Base-by-base conservation (phyloP, 768 basidiomycete species). In the Kwoniella sp. region DNA sequence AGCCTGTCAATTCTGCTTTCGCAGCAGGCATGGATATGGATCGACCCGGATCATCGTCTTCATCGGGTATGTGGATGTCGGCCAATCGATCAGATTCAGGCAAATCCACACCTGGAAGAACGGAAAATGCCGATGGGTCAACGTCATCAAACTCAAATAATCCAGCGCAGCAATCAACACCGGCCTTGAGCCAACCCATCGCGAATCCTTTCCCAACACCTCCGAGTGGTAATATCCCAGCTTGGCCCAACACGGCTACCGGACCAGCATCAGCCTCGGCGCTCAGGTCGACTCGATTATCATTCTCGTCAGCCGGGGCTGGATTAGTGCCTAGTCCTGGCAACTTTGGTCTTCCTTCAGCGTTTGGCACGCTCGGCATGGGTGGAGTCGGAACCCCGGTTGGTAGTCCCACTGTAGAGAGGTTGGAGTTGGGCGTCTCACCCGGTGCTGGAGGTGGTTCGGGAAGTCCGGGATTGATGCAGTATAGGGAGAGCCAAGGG, bases 21-120 rank as follows among this genome's bases (percentile, higher is more conserved):
- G 75, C 75, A 45, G 73, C 75, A 25, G 75, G 73, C 0, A 77
- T 77, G 75, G 75, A 77, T 59, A 74, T 77, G 75, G 75, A 76
- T 51, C 50, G 75, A 25, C 71, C 71, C 1, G 52, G 41, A 3
- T 73, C 71, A 11, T 71, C 70, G 3, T 67, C 66, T 2, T 63
- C 61, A 0, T 65, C 63, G 28, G 22, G 31, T 50, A n/a, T 68
- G 45, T 58, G 61, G 65, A 34, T 66, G 29, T 38, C 55, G 29
- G 31, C 15, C 15, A 52, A 41, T 41, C 8, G 28, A 29, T 63
- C 52, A 37, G 69, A 61, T 28, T 72, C 74, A 1, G 71, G 71
- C 31, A 72, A 68, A 58, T 67, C 63, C 4, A 75, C 73, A 7
- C 71, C 73, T 17, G 69, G 62, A 23, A 22, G 37, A 30, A 22